These are phyloP conservation scores for Ajuga reptans DNA, from an alignment of 305 asterid species.

Conservation along the genomic window DNA sequence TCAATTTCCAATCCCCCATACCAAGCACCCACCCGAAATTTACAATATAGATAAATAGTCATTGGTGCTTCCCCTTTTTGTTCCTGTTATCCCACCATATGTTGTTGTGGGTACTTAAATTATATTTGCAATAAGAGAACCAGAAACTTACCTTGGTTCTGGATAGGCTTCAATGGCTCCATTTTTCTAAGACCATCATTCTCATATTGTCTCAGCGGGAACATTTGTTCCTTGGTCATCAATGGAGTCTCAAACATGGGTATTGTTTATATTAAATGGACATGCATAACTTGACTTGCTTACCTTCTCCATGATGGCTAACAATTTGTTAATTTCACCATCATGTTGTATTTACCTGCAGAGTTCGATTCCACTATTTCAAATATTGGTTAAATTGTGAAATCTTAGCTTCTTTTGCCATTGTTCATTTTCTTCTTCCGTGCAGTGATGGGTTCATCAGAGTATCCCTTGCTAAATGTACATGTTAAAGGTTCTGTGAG, in stretches of 20 bases:
- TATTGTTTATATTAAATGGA: background rate
- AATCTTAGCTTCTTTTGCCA: constrained; percentile 14
- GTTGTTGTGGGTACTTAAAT: background rate
- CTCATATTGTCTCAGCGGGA: background rate
- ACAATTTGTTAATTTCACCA: background rate
- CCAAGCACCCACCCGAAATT: background rate
- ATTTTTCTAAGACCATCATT: background rate
- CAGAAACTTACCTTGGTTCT: background rate
- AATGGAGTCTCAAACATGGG: background rate
- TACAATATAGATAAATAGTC: background rate
- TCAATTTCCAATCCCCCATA: too few relatives aligned
- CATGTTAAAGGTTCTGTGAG: constrained; percentile 53
- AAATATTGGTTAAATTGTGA: background rate
- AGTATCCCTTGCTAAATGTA: constrained; percentile 50
- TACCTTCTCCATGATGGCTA: background rate
- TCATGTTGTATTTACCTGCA: background rate
- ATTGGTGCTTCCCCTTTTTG: constrained; percentile 3
- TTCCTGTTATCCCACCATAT: background rate
- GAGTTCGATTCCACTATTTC: background rate
- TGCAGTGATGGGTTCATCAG: constrained; percentile 71
- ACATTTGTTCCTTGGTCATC: constrained; percentile 3
- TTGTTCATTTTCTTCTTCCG: constrained; percentile 22
- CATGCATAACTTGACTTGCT: background rate
- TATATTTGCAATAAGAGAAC: background rate
- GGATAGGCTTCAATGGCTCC: background rate